A percentile compares a stretch with the other conserved stretches of the same genome.
phyloP scores from a whole-genome alignment of 371 early-diverging fungal species.

The Parasitella parasitica region DNA sequence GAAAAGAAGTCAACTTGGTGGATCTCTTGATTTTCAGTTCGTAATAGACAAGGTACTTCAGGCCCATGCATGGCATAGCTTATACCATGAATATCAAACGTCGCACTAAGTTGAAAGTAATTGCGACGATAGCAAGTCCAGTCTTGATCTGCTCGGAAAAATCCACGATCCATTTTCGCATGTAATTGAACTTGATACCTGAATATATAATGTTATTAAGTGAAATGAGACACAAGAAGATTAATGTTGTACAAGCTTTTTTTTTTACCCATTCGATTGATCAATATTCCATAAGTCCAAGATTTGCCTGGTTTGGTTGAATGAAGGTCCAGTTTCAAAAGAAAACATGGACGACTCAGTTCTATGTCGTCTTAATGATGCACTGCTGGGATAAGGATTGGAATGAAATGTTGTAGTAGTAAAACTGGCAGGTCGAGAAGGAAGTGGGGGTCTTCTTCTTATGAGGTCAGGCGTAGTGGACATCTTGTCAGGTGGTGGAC shows the following conservation, averaged over 20 bases:
- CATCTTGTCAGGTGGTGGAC: conserved; percentile 25
- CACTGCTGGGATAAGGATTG: conserved; percentile 38
- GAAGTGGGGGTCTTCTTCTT: conserved; percentile 38
- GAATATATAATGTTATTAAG: background rate
- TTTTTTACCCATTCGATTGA: conserved; percentile 41
- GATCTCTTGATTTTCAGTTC: conserved; percentile 35
- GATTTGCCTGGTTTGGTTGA: conserved; percentile 41
- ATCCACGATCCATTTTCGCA: conserved; percentile 77
- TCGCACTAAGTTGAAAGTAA: conserved; percentile 83
- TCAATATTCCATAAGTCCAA: conserved; percentile 45
- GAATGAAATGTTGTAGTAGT: conserved; percentile 46
- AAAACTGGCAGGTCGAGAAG: conserved; percentile 42
- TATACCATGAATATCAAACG: conserved; percentile 58
- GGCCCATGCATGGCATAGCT: conserved; percentile 37
- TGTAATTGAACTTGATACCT: conserved; percentile 53
- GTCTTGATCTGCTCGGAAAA: conserved; percentile 72
- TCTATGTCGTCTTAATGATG: conserved; percentile 38
- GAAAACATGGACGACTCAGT: conserved; percentile 50
- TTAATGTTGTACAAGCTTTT: conserved; percentile 6
- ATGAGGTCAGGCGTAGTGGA: conserved; percentile 29
- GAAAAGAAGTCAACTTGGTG: conserved; percentile 54
- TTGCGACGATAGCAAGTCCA: conserved; percentile 95
- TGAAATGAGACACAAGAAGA: conserved; percentile 2
- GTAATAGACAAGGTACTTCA: conserved; percentile 57
- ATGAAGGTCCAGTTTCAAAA: conserved; percentile 49